Base-by-base conservation (phyloP, 2,329 filamentous ascomycete species). In the Ceratocystis cubensis region DNA sequence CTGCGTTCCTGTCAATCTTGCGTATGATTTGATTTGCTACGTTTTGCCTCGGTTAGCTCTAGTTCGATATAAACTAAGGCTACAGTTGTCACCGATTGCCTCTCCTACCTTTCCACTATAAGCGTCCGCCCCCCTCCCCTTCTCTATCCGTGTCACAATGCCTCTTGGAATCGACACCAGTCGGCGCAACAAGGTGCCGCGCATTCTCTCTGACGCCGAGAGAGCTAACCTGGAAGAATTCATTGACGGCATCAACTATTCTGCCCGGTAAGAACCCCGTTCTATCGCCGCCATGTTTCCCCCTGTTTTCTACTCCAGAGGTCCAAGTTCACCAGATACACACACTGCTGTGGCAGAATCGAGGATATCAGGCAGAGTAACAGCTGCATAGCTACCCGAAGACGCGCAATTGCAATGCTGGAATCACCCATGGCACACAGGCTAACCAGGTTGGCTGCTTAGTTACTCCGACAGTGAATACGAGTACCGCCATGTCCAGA, bases 401-500 rank as follows among this genome's bases (percentile, higher is more conserved):
- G 30, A 25, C 48, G n/a, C 15, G n/a, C 17, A 53, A 53, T n/a
- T 25, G 8, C 17, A 33, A 59, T 33, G 15, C 3, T 33, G 25
- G 17, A 30, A 7, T 8, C 5, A 15, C n/a, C 28, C 6, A 15
- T 25, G 28, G 28, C 28, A 41, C 30, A 37, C 15, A n/a, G 17
- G 6, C 56, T 59, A 59, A 59, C 56, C 15, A 20, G 15, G 33
- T 15, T 20, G 17, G 3, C 30, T 59, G 28, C 63, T 44, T 75
- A 97, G 94, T 76, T 99, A 99, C 76, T 92, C 88, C 33, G 94
- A 99, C 74, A 87, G 84, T 77, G 85, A 94, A 76, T 96, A 87
- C 77, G 94, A 99, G 78, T 99, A 99, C 78, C 89, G 94, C 70
- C 94, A 99, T 77, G 94, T 99, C 67, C 92, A 96, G 77, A 85